Percentiles rank a stretch among this genome's conserved stretches.
phyloP scores from a whole-genome alignment of 1,284 basidiomycete genomes.

The Dichomitus squalens region DNA sequence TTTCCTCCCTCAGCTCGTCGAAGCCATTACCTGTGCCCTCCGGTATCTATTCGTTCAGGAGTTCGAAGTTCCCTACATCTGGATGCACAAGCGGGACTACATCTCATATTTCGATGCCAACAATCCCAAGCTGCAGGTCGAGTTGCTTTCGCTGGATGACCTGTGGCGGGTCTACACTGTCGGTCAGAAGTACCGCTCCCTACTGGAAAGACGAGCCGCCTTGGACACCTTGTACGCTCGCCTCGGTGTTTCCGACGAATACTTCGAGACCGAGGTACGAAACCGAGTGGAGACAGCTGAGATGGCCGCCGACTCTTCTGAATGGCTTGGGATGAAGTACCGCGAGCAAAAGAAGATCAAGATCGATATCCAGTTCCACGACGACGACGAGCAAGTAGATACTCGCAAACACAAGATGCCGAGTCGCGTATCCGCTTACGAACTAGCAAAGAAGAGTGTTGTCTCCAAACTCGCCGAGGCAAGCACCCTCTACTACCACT shows the following conservation, averaged over 20 bases:
- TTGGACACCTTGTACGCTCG: constrained; percentile 68
- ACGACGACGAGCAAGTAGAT: constrained; percentile 61
- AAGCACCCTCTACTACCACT: constrained; percentile 23
- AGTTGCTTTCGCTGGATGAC: constrained; percentile 78
- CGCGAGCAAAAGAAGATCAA: constrained; percentile 76
- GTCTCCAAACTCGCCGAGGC: constrained; percentile 80
- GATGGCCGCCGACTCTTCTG: constrained; percentile 88
- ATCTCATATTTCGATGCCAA: constrained; percentile 76
- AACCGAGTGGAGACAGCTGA: constrained; percentile 79
- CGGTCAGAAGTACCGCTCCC: constrained; percentile 85
- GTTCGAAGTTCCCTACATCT: constrained; percentile 94
- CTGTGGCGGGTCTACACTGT: constrained; percentile 88
- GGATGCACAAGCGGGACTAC: constrained; percentile 91
- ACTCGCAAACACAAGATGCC: constrained; percentile 78
- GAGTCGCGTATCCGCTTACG: constrained; percentile 85
- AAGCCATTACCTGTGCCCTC: constrained; percentile 82
- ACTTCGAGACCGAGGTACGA: constrained; percentile 70
- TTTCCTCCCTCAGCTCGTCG: constrained; percentile 72
- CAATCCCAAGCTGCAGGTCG: constrained; percentile 54
- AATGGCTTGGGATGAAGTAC: constrained; percentile 91
- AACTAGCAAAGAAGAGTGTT: constrained; percentile 80
- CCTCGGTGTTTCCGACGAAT: constrained; percentile 65
- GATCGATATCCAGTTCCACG: constrained; percentile 70
- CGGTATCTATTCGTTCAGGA: constrained; percentile 87
- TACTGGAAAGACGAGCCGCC: constrained; percentile 73